Evolutionary conservation across 1,284 basidiomycete genomes (phyloP), one percentile per base, ranked within the genome.

Genomic region (Cutaneotrichosporon mucoides): DNA sequence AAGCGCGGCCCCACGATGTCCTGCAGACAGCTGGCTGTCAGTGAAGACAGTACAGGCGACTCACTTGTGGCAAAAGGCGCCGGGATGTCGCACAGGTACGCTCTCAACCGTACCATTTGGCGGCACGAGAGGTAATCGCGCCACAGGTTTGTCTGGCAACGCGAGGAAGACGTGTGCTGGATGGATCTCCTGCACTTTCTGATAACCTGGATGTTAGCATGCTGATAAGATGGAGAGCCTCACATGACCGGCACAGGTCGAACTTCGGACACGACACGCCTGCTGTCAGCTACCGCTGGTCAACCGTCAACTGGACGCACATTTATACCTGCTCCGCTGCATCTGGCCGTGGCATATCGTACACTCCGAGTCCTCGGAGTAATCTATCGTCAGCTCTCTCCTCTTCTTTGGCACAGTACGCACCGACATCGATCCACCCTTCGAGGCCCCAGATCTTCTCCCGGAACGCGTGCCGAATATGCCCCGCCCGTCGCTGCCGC

Each of bases 1-100:
- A 92, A 94, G 6, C 89, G 84, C 13, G 90, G 89, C 13, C 92
- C 91, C 33, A 93, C 84, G 62, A 95, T 93, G 64, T 91, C 90
- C 68, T 87, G 85, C 64, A 89, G 80, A 72, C 92, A 95, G 71
- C 91, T 94, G 69, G 9, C 40, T 16, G 44, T 52, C 34, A 59
- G 60, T 33, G 11, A 12, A 12, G 13, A 10, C 3, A 36, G 11
- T 1, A 5, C 2, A 82, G n/a, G n/a, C n/a, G n/a, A n/a, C 90
- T 69, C 77, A 93, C 90, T 94, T 79, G 68, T 79, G 77, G 57
- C 78, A 79, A 58, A 79, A 79, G 1, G 74, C 74, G 13, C 76
- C 77, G 0, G 76, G 74, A 60, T 79, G 78, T 13, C 73, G 68
- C 9, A 72, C 63, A 1, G 54, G 58, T 2, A 51, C 45, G 13